phyloP scores from a whole-genome alignment of 2,329 filamentous ascomycete genomes.

The Moelleriella libera region DNA sequence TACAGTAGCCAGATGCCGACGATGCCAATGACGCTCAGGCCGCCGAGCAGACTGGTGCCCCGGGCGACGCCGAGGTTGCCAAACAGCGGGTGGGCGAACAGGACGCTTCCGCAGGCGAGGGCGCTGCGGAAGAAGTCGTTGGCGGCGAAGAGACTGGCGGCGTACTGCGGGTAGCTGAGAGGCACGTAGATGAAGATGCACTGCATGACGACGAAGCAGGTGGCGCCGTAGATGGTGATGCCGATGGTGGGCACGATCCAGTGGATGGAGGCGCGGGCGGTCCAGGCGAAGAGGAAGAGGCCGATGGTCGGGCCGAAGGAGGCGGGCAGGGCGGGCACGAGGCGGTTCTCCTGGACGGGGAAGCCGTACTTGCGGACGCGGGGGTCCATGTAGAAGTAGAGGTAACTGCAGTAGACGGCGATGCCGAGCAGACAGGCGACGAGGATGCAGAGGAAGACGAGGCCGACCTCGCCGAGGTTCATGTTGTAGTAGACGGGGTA shows the following conservation, averaged over 20 bases:
- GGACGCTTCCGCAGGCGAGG: constrained; percentile 43
- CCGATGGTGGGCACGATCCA: constrained; percentile 44
- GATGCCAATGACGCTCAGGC: constrained; percentile 36
- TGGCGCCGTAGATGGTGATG: constrained; percentile 37
- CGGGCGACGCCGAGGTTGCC: constrained; percentile 41
- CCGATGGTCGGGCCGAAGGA: constrained; percentile 39
- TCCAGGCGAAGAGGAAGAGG: constrained; percentile 49
- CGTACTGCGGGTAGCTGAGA: constrained; percentile 39
- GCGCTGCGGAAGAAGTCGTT: constrained; percentile 46
- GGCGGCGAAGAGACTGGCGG: constrained; percentile 43
- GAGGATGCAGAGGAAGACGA: constrained; percentile 46
- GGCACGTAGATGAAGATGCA: constrained; percentile 47
- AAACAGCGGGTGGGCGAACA: constrained; percentile 47
- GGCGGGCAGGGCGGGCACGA: constrained; percentile 39
- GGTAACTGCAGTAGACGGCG: constrained; percentile 32
- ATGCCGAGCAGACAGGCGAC: constrained; percentile 41
- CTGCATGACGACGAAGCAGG: constrained; percentile 41
- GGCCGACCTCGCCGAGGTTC: constrained; percentile 40
- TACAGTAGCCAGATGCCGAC: constrained; percentile 47
- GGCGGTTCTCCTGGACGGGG: constrained; percentile 36
- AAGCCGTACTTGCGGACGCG: constrained; percentile 33
- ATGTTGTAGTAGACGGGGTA: constrained; percentile 46
- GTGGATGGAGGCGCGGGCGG: constrained; percentile 31
- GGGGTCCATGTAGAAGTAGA: constrained; percentile 35
- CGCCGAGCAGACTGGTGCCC: constrained; percentile 43